Percentiles rank a stretch among this genome's conserved stretches.
Evolutionary conservation across 345 rosid species (phyloP).

Genomic region (Eucalyptus cloeziana): DNA sequence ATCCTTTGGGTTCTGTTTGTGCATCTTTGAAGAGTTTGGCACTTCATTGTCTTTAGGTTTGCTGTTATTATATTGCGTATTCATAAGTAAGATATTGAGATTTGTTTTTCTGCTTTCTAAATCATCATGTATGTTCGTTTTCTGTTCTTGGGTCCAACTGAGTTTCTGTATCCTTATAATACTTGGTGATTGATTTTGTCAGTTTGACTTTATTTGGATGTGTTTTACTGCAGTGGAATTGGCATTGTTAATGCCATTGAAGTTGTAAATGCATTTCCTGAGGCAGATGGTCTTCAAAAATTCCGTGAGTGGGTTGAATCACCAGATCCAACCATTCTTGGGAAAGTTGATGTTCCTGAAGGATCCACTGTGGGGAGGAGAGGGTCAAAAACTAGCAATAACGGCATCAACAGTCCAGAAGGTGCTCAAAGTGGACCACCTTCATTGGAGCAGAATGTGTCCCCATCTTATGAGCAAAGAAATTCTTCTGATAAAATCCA

Average conservation of each 20-base stretch:
- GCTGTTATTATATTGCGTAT: neutral
- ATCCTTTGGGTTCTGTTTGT: neutral
- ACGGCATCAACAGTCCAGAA: conserved; percentile 2
- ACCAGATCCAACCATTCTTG: conserved; percentile 89
- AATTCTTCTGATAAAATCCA: conserved; percentile 6
- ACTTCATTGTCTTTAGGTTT: neutral
- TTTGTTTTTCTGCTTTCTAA: neutral
- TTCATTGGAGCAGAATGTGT: no score
- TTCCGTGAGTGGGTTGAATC: conserved; percentile 96
- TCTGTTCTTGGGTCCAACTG: neutral
- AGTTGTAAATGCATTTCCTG: conserved; percentile 88
- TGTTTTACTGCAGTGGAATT: conserved; percentile 64
- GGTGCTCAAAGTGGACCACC: neutral
- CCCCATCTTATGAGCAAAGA: conserved; percentile 2
- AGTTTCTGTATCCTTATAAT: neutral
- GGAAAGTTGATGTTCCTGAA: conserved; percentile 25
- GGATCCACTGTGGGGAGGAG: conserved; percentile 26
- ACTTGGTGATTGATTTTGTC: neutral
- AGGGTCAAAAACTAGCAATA: conserved; percentile 20
- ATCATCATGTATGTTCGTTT: neutral
- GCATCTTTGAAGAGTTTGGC: neutral
- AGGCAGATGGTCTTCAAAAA: conserved; percentile 79
- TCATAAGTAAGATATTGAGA: neutral
- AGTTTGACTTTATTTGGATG: neutral
- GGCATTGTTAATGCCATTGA: conserved; percentile 98